phyloP scores from a whole-genome alignment of 2,329 filamentous ascomycete genomes.

The Arachnopeziza araneosa region DNA sequence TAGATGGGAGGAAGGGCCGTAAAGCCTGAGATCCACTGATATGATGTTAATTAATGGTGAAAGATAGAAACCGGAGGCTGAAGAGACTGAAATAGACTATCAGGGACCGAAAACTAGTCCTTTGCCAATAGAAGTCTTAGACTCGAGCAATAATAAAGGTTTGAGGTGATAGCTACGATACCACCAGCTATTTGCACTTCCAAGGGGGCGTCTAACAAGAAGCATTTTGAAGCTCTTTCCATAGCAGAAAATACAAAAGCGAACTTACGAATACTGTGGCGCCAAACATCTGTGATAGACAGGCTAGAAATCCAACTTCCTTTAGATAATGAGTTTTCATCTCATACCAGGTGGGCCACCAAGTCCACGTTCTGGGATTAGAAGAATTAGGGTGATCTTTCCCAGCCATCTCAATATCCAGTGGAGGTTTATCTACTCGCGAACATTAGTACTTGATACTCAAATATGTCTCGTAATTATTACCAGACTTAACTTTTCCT shows the following conservation, averaged over 20 bases:
- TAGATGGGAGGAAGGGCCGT: conserved; percentile 53
- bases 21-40: conserved; percentile 52
- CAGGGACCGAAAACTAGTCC: too few species aligned
- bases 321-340: conserved; percentile 54
- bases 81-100: background rate
- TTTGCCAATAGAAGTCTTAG: too few species aligned
- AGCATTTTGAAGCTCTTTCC: too few species aligned
- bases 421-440: conserved; percentile 6
- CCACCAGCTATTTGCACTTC: too few species aligned
- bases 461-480: background rate
- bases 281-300: conserved; percentile 48
- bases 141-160: too few species aligned
- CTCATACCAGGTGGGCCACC: conserved; percentile 53
- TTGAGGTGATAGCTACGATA: too few species aligned
- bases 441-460: conserved; percentile 6
- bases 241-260: background rate
- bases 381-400: conserved; percentile 12
- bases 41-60: background rate
- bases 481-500: conserved; percentile 16
- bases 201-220: too few species aligned
- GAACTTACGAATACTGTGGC: conserved; percentile 49
- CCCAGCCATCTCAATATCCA: conserved; percentile 11
- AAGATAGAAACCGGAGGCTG: background rate
- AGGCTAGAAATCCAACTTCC: conserved; percentile 59
- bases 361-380: conserved; percentile 43